Evolutionary conservation across 305 asterid genomes (phyloP), one percentile per base, ranked within the genome.

Genomic region (Solanum aculeatissimum): DNA sequence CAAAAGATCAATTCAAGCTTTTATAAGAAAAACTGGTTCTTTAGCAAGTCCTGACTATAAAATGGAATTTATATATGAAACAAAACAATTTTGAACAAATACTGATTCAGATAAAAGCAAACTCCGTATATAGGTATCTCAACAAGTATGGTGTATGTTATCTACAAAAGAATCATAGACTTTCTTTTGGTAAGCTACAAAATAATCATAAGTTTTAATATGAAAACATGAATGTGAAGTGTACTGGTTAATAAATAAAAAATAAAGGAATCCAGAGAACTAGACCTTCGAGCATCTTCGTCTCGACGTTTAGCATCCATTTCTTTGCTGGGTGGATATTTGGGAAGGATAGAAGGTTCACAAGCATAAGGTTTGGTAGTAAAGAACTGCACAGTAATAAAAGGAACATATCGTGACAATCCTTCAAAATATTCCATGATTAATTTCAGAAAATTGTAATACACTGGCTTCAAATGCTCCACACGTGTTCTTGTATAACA

Each of bases 291-390:
- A 85, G 97, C 93, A 90, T 95, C 97, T 90, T 95, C 98, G 84
- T 94, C 98, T 27, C 95, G 94, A 11, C 94, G 93, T 88, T 95
- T 95, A 62, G 96, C 97, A 88, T 95, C 98, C 91, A 95, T 93
- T 91, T 95, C 98, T 89, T 95, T 95, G 86, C 98, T 95, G 1
- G 98, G 98, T 68, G 98, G 98, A 90, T 94, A 94, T 87, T 94
- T 93, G 12, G 98, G 98, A 84, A 95, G 97, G 88, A 91, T 92
- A 83, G 97, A 93, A 84, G 98, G 97, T 54, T 95, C 97, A 85
- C 97, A 94, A 68, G 96, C 97, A 87, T 91, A 91, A 55, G 98
- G 98, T 81, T 89, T 89, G 57, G 95, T 89, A 23, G 83, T 86
- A 90, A 94, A 95, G 88, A 93, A 94, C 98, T 95, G 98, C 82